These are phyloP conservation scores for Saturnispora halmiae DNA, from an alignment of 805 yeast genomes.

Conservation along the genomic window DNA sequence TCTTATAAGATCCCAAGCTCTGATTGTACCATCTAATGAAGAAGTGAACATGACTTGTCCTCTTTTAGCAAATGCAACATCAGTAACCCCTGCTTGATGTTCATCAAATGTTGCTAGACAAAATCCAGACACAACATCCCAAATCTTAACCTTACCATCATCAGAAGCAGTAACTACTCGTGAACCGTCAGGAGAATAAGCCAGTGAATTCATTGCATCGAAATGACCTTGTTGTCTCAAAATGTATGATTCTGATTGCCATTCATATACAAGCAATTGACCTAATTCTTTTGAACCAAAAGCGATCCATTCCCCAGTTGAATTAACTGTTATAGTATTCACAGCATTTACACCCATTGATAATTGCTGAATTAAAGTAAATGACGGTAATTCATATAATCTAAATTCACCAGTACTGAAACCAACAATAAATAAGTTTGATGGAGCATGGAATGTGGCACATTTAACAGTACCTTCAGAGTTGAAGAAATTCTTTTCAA, in stretches of 20 bases:
- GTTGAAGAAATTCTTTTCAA: slow-evolving; percentile 65
- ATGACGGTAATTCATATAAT: slow-evolving; percentile 76
- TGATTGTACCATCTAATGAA: slow-evolving; percentile 90
- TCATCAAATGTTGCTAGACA: slow-evolving; percentile 88
- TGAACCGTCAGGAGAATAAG: slow-evolving; percentile 93
- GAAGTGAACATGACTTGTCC: slow-evolving; percentile 90
- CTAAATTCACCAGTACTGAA: slow-evolving; percentile 86
- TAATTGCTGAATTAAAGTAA: slow-evolving; percentile 72
- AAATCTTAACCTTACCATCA: slow-evolving; percentile 92
- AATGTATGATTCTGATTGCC: slow-evolving; percentile 96
- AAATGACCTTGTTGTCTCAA: slow-evolving; percentile 96
- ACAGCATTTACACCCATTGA: slow-evolving; percentile 89
- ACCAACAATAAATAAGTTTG: slow-evolving; percentile 77
- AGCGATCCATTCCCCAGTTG: slow-evolving; percentile 93
- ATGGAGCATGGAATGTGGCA: slow-evolving; percentile 68
- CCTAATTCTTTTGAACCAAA: slow-evolving; percentile 88
- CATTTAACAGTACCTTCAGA: slow-evolving; percentile 67
- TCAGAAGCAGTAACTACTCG: slow-evolving; percentile 89
- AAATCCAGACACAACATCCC: slow-evolving; percentile 92
- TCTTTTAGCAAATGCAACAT: slow-evolving; percentile 73
- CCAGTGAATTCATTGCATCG: slow-evolving; percentile 74
- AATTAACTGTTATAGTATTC: slow-evolving; percentile 70
- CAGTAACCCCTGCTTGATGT: slow-evolving; percentile 83
- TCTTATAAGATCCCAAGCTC: slow-evolving; percentile 94
- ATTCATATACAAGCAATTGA: slow-evolving; percentile 93